A percentile compares a stretch with the other conserved stretches of the same genome.
Evolutionary conservation across 1,284 basidiomycete genomes (phyloP).

Genomic region (Sporisorium scitamineum): DNA sequence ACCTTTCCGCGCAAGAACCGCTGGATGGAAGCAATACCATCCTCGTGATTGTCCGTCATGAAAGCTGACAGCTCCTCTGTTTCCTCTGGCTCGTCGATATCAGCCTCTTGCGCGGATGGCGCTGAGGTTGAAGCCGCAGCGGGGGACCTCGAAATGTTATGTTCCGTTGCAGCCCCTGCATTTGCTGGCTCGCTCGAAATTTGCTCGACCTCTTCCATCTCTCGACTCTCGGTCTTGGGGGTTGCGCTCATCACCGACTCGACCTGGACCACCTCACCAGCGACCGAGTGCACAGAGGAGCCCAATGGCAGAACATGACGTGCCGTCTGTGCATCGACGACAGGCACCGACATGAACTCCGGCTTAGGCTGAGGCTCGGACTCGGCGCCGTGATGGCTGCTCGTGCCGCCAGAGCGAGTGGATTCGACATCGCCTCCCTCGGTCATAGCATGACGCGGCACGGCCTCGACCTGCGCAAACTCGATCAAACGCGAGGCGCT

Average conservation of each 20-base stretch:
- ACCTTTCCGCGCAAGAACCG: slow-evolving; percentile 43
- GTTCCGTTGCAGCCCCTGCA: not conserved
- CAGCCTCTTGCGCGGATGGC: not conserved
- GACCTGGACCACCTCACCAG: not conserved
- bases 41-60: slow-evolving; percentile 25
- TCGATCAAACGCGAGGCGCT: slow-evolving; percentile 45
- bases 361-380: not conserved
- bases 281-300: not conserved
- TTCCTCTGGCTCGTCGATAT: slow-evolving; percentile 1
- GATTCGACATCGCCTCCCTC: slow-evolving; percentile 22
- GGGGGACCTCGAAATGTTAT: not conserved
- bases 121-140: not conserved
- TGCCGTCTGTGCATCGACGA: not conserved
- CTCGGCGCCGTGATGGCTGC: slow-evolving; percentile 9
- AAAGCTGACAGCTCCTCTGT: slow-evolving; percentile 9
- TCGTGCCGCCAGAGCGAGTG: slow-evolving; percentile 13
- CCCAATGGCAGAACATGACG: not conserved
- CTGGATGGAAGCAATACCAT: slow-evolving; percentile 37
- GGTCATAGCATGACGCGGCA: slow-evolving; percentile 17
- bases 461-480: slow-evolving; percentile 19
- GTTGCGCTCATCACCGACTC: not conserved
- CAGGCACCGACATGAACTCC: not conserved
- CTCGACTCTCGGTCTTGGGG: slow-evolving; percentile 1
- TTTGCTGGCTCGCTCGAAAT: not conserved
- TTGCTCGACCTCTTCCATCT: not conserved